Conservation (phyloP, 441 rosid species). For the Daphne laureola region DNA sequence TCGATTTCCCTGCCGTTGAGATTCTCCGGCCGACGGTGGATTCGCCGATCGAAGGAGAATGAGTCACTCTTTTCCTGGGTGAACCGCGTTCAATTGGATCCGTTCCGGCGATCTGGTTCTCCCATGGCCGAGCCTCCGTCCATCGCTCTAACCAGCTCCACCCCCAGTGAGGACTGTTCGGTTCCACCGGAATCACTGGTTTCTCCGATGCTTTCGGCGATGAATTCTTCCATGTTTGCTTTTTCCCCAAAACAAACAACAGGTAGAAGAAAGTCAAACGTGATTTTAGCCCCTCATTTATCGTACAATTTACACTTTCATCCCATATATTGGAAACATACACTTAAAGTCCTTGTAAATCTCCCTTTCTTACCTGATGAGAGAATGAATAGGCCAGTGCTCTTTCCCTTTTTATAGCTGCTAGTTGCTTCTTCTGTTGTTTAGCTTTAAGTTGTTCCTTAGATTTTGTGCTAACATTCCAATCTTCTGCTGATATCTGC, state of each 20-base stretch:
- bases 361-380: no score
- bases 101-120: constrained; percentile 29
- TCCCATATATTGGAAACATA: no score
- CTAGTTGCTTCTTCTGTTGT: constrained; percentile 54
- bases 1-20: constrained; percentile 24
- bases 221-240: constrained; percentile 57
- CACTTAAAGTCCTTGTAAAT: no score
- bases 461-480: constrained; percentile 57
- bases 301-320: no score
- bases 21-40: constrained; percentile 36
- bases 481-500: constrained; percentile 36
- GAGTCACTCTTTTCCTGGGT: constrained; percentile 37
- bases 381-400: constrained; percentile 91
- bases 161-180: constrained; percentile 86
- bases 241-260: constrained; percentile 15
- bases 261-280: no score
- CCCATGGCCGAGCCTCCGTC: constrained; percentile 93
- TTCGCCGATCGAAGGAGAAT: constrained; percentile 41
- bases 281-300: no score
- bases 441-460: constrained; percentile 68
- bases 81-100: constrained; percentile 55
- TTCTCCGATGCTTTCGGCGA: constrained; percentile 28
- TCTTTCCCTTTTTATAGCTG: constrained; percentile 81
- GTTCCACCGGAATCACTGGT: constrained; percentile 60
- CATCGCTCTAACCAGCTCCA: constrained; percentile 99